Base-by-base conservation (phyloP, 1,284 basidiomycete genomes). In the Phaffia rhodozyma region DNA sequence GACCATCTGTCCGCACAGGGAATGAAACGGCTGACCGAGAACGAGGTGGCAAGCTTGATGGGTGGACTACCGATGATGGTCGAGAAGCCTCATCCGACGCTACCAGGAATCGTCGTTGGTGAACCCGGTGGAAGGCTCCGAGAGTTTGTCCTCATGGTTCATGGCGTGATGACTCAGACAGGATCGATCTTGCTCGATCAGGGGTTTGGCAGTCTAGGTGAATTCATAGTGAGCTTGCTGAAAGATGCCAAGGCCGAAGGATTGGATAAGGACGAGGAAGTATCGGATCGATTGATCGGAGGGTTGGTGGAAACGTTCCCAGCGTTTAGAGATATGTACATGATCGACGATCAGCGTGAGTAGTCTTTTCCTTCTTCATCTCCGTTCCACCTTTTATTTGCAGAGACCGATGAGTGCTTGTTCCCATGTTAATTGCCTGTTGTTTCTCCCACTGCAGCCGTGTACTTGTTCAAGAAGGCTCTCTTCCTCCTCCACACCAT, bases 391-490 rank as follows among this genome's bases (percentile, higher is more conserved):
- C 25, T 43, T 16, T n/a, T 6, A 9, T 34, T 55, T n/a, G n/a
- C 21, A 18, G 55, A 23, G 51, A 27, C 11, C 57, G 23, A 27
- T n/a, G 29, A 59, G 13, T 54, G 38, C 30, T 50, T 61, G 47
- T 30, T 30, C 34, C n/a, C n/a, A n/a, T 52, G 49, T 55, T 61
- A 47, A 66, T 59, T 48, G 58, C 9, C n/a, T 43, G 65, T 27
- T 27, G 55, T 49, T 69, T 57, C 68, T 89, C 87, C 82, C 9
- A 34, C 32, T 34, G 4, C 58, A 65, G 63, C 63, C 32, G 25
- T 91, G 13, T 91, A 89, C 74, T 82, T 89, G 71, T 89, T 90
- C 79, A 92, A 91, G 75, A 91, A 92, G 71, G 89, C 87, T 1
- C 78, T 93, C 34, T 89, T 91, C 74, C 80, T 93, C 51, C 77